Percentiles rank a stretch among this genome's conserved stretches.
Evolutionary conservation across 495 filamentous ascomycete genomes (phyloP).

Genomic region (Xylaria bambusicola): DNA sequence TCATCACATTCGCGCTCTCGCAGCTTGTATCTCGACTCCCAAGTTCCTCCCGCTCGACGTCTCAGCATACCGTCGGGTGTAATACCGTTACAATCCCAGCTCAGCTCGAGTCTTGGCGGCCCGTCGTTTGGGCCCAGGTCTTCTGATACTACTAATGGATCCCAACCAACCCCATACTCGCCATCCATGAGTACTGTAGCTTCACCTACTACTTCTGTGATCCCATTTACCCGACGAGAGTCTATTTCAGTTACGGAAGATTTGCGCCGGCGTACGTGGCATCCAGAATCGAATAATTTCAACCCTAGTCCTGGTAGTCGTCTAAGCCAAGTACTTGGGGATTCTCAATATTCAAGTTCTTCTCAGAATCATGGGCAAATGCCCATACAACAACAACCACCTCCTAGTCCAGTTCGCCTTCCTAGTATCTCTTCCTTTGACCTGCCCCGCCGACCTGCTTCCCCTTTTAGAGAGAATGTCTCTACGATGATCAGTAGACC

Average conservation of each 20-base stretch:
- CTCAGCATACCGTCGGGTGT: slow-evolving; percentile 77
- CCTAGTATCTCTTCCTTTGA: slow-evolving; percentile 74
- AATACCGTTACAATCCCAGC: slow-evolving; percentile 73
- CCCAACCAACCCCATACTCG: slow-evolving; percentile 58
- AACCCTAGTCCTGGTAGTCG: slow-evolving; percentile 41
- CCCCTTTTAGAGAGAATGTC: slow-evolving; percentile 63
- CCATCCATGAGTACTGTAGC: slow-evolving; percentile 58
- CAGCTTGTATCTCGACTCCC: slow-evolving; percentile 63
- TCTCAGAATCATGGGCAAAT: slow-evolving; percentile 56
- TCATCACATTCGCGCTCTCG: slow-evolving; percentile 64
- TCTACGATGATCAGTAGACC: slow-evolving; percentile 73
- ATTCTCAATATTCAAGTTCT: slow-evolving; percentile 59
- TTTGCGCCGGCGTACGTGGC: slow-evolving; percentile 84
- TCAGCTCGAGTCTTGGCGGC: slow-evolving; percentile 56
- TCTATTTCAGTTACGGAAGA: slow-evolving; percentile 63
- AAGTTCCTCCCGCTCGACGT: slow-evolving; percentile 71
- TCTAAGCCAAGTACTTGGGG: slow-evolving; percentile 53
- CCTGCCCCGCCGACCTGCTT: slow-evolving; percentile 40
- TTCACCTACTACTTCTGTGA: slow-evolving; percentile 72
- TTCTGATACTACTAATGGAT: slow-evolving; percentile 50
- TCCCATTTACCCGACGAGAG: slow-evolving; percentile 58
- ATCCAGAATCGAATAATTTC: slow-evolving; percentile 70
- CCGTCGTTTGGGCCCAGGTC: slow-evolving; percentile 61
- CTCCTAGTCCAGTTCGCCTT: slow-evolving; percentile 55
- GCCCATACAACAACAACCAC: slow-evolving; percentile 34